phyloP scores from a whole-genome alignment of 2,329 filamentous ascomycete genomes.

The Paraphaeosphaeria sporulosa region DNA sequence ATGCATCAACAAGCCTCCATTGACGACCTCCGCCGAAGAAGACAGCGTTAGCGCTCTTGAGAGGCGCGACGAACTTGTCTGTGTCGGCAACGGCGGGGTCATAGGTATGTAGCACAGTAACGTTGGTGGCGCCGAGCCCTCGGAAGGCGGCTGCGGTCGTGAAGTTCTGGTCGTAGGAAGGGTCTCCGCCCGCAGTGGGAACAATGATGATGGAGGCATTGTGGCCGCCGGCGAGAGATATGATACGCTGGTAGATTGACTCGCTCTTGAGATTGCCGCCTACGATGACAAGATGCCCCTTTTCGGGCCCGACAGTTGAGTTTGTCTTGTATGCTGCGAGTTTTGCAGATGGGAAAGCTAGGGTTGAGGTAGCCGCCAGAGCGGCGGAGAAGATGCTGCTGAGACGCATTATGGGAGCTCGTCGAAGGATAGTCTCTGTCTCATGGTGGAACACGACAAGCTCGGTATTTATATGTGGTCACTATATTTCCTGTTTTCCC shows the following conservation, averaged over 20 bases:
- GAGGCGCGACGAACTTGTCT: slow-evolving; percentile 30
- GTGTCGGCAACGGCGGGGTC: slow-evolving; percentile 32
- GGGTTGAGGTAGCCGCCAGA: slow-evolving; percentile 15
- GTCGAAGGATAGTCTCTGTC: not conserved
- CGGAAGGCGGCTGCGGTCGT: slow-evolving; percentile 27
- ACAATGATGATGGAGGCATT: slow-evolving; percentile 32
- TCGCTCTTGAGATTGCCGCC: slow-evolving; percentile 34
- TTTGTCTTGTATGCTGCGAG: slow-evolving; percentile 19
- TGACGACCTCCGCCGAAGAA: slow-evolving; percentile 36
- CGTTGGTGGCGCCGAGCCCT: slow-evolving; percentile 29
- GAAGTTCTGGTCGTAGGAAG: slow-evolving; percentile 30
- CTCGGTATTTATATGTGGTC: not conserved
- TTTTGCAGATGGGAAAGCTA: slow-evolving; percentile 6
- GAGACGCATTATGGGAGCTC: slow-evolving; percentile 19
- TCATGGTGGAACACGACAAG: not conserved
- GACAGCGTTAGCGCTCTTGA: slow-evolving; percentile 28
- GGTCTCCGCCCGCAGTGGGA: slow-evolving; percentile 34
- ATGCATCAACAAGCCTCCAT: slow-evolving; percentile 36
- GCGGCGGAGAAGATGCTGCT: slow-evolving; percentile 15
- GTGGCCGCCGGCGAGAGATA: slow-evolving; percentile 32
- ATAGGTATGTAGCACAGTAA: slow-evolving; percentile 36
- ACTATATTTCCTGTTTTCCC: not conserved
- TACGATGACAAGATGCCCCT: slow-evolving; percentile 33
- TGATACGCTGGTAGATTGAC: slow-evolving; percentile 36
- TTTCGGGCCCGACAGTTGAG: slow-evolving; percentile 31